Conservation (phyloP, 148 eudicot genomes). For the Diospyros kaki region DNA sequence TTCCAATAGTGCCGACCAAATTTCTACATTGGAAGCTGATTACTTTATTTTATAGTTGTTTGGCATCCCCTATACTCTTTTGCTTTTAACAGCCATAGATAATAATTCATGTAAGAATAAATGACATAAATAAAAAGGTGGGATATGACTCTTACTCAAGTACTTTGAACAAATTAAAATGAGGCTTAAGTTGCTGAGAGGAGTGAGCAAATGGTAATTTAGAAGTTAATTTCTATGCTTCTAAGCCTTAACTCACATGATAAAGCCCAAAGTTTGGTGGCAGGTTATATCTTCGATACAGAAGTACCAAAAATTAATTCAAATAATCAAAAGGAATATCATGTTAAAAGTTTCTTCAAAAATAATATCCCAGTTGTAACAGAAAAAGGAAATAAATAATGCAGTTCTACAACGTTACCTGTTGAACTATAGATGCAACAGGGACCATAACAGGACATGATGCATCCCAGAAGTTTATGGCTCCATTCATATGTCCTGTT, state of each 20-base stretch:
- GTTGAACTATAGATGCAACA: conserved; percentile 65
- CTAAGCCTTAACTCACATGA: not conserved
- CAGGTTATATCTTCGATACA: too few relatives aligned
- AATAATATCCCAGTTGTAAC: not conserved
- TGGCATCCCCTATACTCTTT: not conserved
- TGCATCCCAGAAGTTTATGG: conserved; percentile 84
- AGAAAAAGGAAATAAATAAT: not conserved
- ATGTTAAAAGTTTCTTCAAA: not conserved
- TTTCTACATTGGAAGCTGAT: not conserved
- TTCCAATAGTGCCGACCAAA: not conserved
- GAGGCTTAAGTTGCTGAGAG: not conserved
- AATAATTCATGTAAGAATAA: not conserved
- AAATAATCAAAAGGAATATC: too few relatives aligned
- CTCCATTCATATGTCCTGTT: conserved; percentile 84
- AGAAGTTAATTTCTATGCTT: not conserved
- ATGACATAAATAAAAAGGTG: not conserved
- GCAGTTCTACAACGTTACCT: conserved; percentile 37
- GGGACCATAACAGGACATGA: conserved; percentile 71
- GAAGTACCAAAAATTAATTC: too few relatives aligned
- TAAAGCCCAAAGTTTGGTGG: not conserved
- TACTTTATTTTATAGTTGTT: not conserved
- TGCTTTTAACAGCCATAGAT: not conserved
- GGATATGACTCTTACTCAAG: not conserved
- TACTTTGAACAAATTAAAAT: not conserved
- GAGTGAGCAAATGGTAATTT: conserved; percentile 8